Percentiles rank a stretch among this genome's conserved stretches.
phyloP scores from a whole-genome alignment of 495 filamentous ascomycete genomes.

The Penicillium soppii region DNA sequence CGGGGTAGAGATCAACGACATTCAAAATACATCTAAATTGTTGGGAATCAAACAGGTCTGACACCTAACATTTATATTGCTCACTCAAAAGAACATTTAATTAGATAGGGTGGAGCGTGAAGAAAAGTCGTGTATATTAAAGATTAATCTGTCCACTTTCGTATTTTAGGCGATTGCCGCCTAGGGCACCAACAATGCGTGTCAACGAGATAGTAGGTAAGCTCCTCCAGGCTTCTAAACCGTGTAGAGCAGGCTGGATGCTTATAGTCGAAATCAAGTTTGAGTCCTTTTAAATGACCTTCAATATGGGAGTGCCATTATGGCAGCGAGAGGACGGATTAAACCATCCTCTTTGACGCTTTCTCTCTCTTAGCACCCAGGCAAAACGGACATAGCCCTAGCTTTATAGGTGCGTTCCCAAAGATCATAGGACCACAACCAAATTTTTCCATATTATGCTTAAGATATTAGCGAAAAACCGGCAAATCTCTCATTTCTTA shows the following conservation, averaged over 20 bases:
- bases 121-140: too few relatives aligned
- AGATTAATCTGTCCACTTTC: neutral
- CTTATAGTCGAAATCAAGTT: neutral
- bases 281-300: neutral
- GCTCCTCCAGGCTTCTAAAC: neutral
- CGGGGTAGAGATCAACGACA: too few relatives aligned
- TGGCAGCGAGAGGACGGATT: neutral
- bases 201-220: too few relatives aligned
- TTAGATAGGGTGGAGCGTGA: too few relatives aligned
- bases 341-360: neutral
- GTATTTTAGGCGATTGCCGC: neutral
- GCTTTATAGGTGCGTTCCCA: neutral
- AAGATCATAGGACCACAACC: neutral
- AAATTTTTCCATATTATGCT: neutral
- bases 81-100: too few relatives aligned
- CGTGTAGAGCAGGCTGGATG: neutral
- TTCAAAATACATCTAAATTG: too few relatives aligned
- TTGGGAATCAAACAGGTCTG: too few relatives aligned
- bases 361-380: neutral
- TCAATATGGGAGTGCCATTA: neutral
- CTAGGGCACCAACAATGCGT: neutral
- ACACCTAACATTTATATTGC: too few relatives aligned
- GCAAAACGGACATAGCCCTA: neutral
- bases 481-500: conserved; percentile 4
- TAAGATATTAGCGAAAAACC: conserved; percentile 7